A percentile compares a stretch with the other conserved stretches of the same genome.
These are phyloP conservation scores for Neoboletus subvelutipes DNA, from an alignment of 768 basidiomycete species.

Conservation along the genomic window DNA sequence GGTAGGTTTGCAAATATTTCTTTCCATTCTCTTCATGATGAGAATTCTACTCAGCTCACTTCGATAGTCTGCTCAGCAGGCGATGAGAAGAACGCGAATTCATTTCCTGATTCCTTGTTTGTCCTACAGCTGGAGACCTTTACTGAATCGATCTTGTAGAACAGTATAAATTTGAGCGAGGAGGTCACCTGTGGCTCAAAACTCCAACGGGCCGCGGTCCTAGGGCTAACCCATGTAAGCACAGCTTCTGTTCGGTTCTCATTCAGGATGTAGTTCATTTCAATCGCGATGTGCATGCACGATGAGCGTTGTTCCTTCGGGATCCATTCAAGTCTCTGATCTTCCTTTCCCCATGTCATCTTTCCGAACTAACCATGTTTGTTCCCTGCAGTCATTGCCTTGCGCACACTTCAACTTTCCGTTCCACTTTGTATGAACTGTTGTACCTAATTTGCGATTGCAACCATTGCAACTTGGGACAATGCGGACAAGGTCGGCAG, in stretches of 20 bases:
- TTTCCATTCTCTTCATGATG: slow-evolving; percentile 21
- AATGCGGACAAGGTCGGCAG: background rate
- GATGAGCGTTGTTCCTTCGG: slow-evolving; percentile 62
- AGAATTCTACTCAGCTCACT: slow-evolving; percentile 62
- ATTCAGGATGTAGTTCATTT: slow-evolving; percentile 47
- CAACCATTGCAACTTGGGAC: slow-evolving; percentile 1
- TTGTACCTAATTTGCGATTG: slow-evolving; percentile 19
- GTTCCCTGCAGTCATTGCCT: background rate
- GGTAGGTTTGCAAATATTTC: slow-evolving; percentile 4
- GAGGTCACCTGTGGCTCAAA: background rate
- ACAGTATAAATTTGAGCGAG: background rate
- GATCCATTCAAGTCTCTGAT: slow-evolving; percentile 86
- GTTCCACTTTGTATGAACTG: slow-evolving; percentile 2
- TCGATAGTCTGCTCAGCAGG: slow-evolving; percentile 48
- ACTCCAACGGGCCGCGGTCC: too few relatives aligned
- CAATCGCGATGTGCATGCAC: slow-evolving; percentile 61
- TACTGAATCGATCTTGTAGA: slow-evolving; percentile 5
- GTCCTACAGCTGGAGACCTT: background rate
- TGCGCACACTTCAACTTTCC: background rate
- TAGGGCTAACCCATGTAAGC: slow-evolving; percentile 15
- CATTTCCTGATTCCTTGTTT: slow-evolving; percentile 36
- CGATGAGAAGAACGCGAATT: slow-evolving; percentile 54
- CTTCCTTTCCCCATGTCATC: slow-evolving; percentile 1
- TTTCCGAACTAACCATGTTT: slow-evolving; percentile 18
- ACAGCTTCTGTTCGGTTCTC: background rate